phyloP scores from a whole-genome alignment of 108 stramenopile genomes.

The Cyclotella distinguenda region DNA sequence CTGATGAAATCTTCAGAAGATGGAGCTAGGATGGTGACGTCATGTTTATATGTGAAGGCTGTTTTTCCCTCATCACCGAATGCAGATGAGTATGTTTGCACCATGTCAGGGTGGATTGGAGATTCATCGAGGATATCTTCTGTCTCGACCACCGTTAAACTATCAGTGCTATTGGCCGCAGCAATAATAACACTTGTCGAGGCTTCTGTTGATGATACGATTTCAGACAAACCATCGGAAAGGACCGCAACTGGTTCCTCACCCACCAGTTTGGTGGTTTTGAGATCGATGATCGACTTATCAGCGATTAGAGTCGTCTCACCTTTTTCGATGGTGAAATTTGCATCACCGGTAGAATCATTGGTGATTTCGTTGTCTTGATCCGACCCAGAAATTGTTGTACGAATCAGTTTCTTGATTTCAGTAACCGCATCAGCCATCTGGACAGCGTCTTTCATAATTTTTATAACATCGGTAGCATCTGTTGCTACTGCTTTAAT shows the following conservation, averaged over 20 bases:
- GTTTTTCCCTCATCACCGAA: constrained; percentile 14
- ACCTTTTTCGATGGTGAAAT: background rate
- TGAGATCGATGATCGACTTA: no score
- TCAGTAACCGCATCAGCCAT: constrained; percentile 2
- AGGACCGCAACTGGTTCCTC: background rate
- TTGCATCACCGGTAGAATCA: background rate
- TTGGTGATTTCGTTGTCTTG: background rate
- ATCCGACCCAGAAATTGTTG: background rate
- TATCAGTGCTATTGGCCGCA: background rate
- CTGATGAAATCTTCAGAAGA: constrained; percentile 37
- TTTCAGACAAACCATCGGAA: background rate
- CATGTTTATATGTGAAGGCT: constrained; percentile 7
- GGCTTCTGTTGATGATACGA: background rate
- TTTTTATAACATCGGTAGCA: constrained; percentile 28
- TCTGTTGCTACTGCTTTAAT: constrained; percentile 23
- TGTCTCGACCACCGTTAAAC: background rate
- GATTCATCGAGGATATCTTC: no score
- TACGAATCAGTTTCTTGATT: constrained; percentile 17
- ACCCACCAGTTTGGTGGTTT: no score
- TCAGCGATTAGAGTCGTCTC: background rate
- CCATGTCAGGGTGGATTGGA: no score
- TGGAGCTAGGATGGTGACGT: constrained; percentile 2
- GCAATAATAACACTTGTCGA: background rate
- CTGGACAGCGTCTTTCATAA: constrained; percentile 1
- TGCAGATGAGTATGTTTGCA: background rate